phyloP scores from a whole-genome alignment of 2,329 filamentous ascomycete genomes.

The Xylariaceae sp. region DNA sequence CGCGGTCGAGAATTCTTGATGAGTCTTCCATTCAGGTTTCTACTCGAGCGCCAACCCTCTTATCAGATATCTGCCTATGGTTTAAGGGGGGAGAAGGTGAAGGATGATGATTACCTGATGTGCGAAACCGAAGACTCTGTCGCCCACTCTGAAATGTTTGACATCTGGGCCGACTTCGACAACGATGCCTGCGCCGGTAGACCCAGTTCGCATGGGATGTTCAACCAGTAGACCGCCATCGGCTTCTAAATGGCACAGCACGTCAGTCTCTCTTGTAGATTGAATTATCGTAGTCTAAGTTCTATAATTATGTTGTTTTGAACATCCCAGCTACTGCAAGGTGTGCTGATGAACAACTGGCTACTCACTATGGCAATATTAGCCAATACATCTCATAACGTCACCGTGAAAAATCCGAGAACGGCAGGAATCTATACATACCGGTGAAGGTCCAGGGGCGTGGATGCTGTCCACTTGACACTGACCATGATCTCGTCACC shows the following conservation, averaged over 20 bases:
- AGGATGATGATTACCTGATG: constrained; percentile 31
- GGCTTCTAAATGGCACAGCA: constrained; percentile 31
- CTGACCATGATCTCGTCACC: constrained; percentile 49
- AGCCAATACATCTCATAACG: too few species aligned
- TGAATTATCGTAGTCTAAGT: too few species aligned
- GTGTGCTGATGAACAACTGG: too few species aligned
- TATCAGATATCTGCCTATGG: too few species aligned
- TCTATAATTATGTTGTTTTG: too few species aligned
- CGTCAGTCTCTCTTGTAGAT: too few species aligned
- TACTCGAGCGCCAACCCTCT: too few species aligned
- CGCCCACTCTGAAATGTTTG: constrained; percentile 46
- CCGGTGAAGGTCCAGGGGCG: constrained; percentile 57
- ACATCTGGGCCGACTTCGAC: constrained; percentile 44
- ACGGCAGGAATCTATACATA: too few species aligned
- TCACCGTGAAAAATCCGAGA: too few species aligned
- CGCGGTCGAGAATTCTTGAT: constrained; percentile 53
- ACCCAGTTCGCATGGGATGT: constrained; percentile 47
- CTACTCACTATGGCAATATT: too few species aligned
- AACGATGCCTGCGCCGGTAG: constrained; percentile 49
- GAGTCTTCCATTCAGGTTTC: constrained; percentile 43
- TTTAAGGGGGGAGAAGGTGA: too few species aligned
- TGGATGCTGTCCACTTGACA: constrained; percentile 57
- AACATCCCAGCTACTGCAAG: too few species aligned
- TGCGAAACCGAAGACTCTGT: constrained; percentile 54
- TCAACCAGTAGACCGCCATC: constrained; percentile 54